Evolutionary conservation across 2,329 filamentous ascomycete species (phyloP), one percentile per base, ranked within the genome.

Genomic region (Davidsoniella eucalypti): DNA sequence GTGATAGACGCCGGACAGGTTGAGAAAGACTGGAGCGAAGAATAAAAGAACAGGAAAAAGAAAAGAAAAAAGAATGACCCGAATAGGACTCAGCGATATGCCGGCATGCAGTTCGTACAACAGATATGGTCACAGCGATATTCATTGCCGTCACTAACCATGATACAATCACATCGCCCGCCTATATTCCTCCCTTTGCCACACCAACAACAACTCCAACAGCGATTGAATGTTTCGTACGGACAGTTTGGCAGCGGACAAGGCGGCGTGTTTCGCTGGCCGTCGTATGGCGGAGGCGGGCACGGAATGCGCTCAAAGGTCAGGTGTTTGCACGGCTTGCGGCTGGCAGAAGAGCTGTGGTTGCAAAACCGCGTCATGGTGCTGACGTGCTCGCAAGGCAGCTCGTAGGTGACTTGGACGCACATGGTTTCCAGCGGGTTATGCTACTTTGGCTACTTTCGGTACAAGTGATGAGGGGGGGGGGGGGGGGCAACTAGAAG

Each of bases 161-260:
- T 73, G 58, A 72, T 61, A 58, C 69, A 72, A 55, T 66, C 66
- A 60, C 71, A 75, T 23, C 70, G 65, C 4, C 70, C 71, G 23
- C 62, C 61, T 42, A 64, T 64, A 56, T 75, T 75, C 64, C 68
- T 68, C n/a, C 63, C 62, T 56, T 73, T 73, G 25, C 71, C 71
- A 52, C 71, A 75, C 70, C 70, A 74, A 59, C 71, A 75, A 60
- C 71, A 75, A 59, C 72, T 71, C 72, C 72, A 75, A 54, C 60
- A 65, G 29, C 71, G 64, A 51, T 69, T 67, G 52, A 68, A 67
- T 44, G 61, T 60, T 60, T 72, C 69, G 55, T 71, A 75, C 6
- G 72, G 70, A 50, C 72, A 75, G 46, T 63, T 61, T 6, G 65
- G 55, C 51, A 73, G 58, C 42, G 69, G 68, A 55, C 71, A 74